Base-by-base conservation (phyloP, 2,329 filamentous ascomycete species). In the Leptographium radiaticola region DNA sequence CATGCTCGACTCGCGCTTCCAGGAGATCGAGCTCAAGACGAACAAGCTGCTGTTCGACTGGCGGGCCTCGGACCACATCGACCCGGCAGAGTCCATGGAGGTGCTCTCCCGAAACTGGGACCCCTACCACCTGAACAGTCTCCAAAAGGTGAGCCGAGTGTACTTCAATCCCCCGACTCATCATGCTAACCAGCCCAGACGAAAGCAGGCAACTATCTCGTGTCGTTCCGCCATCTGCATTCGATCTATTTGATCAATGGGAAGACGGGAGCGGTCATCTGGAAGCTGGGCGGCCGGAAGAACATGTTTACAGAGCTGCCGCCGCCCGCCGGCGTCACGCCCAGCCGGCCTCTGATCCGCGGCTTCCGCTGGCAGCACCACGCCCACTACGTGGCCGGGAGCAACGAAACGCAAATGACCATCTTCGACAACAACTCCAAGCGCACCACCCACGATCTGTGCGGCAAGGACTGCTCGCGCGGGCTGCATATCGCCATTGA, bases 1-100 rank as follows among this genome's bases (percentile, higher is more conserved):
- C 75, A 75, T 79, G 59, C 74, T 77, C 5, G 71, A 79, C 64
- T 71, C 71, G 5, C 74, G 74, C 36, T 70, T 79, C 55, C 76
- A 79, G 65, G 64, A 67, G 61, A 67, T 75, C 20, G 71, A 79
- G 54, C 74, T 79, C 40, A 68, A 73, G 39, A 80, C 75, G 7
- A 76, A 76, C 2, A 67, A 73, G 44, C 62, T 81, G 10, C 58
- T 81, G 15, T 82, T 81, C 56, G 77, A 81, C 59, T 82, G 78
- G 79, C 71, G 70, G 25, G 75, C 74, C 57, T 64, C 80, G 11
- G 76, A 80, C 54, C 75, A 81, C 40, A 59, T 61, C 53, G 61
- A 59, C 56, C 57, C 56, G 31, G 57, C 55, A 4, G 59, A 62
- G 46, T 63, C 65, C 1, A 48, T 51, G 40, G 52, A 56, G 38